Base-by-base conservation (phyloP, 208 protist species). In the Trypanosoma platydactyli region DNA sequence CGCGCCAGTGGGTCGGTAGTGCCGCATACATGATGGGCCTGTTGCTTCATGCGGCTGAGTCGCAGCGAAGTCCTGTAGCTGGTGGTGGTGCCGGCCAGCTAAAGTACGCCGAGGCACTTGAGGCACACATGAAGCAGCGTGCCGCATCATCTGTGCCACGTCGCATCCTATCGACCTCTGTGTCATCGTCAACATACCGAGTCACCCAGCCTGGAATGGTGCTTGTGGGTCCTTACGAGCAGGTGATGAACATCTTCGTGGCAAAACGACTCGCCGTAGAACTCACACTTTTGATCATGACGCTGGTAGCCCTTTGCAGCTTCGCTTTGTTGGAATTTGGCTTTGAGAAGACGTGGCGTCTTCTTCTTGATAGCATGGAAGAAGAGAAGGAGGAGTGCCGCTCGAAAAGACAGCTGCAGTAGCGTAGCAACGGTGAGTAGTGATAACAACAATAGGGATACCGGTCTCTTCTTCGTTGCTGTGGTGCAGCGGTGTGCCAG, bases 241-340 rank as follows among this genome's bases (percentile, higher is more conserved):
- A 89, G 54, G 76, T 70, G 35, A 67, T 90, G 72, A 41, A 56
- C 24, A 66, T 94, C 18, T 88, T 76, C 62, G 44, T 80, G 50
- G 62, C 75, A 11, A 89, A 84, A 73, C 71, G 74, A 4, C 67
- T 71, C 13, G 42, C 64, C 1, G 51, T 73, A 1, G 84, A 91
- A 61, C 35, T 84, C 29, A 35, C 51, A 0, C 35, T 80, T 35
- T 57, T 81, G 1, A 52, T 51, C 0, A 59, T 44, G 20, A 54
- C 75, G 24, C 24, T 74, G 25, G 64, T 50, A 9, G 76, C 54
- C 2, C 72, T 89, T 27, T 49, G 78, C 24, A 52, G 50, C 2
- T 93, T 94, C 65, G 64, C 73, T 20, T 56, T 80, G 13, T 44
- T 67, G 9, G 84, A 90, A 65, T 68, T 93, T 25, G 87, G 84